Evolutionary conservation across 1,284 basidiomycete species (phyloP).

Genomic region (Heimioporus retisporus): DNA sequence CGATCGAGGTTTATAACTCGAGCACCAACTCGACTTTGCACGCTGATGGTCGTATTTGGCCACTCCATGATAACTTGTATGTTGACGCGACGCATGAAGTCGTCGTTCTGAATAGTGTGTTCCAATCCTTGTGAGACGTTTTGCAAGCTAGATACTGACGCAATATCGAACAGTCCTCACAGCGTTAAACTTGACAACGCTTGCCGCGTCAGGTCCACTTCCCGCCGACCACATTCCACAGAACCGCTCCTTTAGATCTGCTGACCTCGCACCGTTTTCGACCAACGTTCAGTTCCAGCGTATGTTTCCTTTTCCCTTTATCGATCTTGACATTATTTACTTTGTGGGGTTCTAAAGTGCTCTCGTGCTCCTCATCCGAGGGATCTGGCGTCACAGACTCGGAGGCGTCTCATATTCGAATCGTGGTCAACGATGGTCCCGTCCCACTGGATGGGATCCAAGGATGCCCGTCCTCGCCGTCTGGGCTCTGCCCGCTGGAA

Average conservation of each 20-base stretch:
- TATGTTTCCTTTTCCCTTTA: not conserved
- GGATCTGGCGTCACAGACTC: constrained; percentile 47
- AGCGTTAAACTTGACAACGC: constrained; percentile 67
- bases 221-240: constrained; percentile 65
- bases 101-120: constrained; percentile 81
- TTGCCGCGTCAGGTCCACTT: constrained; percentile 60
- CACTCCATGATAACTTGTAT: constrained; percentile 83
- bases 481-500: constrained; percentile 86
- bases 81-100: constrained; percentile 92
- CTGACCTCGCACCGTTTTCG: constrained; percentile 42
- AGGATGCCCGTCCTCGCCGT: constrained; percentile 73
- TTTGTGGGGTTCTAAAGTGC: constrained; percentile 27
- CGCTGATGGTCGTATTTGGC: constrained; percentile 78
- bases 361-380: constrained; percentile 36
- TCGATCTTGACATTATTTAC: not conserved
- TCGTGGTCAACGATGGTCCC: constrained; percentile 92
- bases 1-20: constrained; percentile 75
- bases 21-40: constrained; percentile 86
- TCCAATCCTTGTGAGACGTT: not conserved
- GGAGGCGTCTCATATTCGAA: constrained; percentile 71
- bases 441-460: constrained; percentile 81
- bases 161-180: constrained; percentile 52
- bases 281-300: constrained; percentile 47
- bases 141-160: not conserved
- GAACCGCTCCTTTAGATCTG: constrained; percentile 48